Evolutionary conservation across 148 eudicot species (phyloP).

Genomic region (Rhododendron ovatum): DNA sequence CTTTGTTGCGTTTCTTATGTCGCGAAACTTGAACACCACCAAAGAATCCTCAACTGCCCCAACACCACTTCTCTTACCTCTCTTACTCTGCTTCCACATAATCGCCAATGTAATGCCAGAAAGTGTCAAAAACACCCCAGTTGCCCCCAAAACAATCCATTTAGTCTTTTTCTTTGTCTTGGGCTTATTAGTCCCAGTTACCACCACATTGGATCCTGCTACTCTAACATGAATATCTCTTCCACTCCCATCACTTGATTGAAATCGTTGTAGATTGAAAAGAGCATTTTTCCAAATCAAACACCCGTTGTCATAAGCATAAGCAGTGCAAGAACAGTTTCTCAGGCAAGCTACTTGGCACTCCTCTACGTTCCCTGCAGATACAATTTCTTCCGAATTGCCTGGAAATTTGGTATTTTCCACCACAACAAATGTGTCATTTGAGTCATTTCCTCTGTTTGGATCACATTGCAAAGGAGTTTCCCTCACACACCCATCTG

Average conservation of each 20-base stretch:
- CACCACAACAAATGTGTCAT: neutral
- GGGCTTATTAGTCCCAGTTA: neutral
- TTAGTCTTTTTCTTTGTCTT: neutral
- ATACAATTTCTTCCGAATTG: neutral
- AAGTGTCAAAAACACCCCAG: neutral
- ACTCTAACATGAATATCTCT: neutral
- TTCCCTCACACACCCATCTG: neutral
- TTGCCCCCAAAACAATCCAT: neutral
- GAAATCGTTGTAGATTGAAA: neutral
- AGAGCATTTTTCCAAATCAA: neutral
- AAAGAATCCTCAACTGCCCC: neutral
- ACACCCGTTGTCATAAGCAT: neutral
- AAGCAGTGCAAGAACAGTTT: neutral
- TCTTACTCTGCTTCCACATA: neutral
- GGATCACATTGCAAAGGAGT: neutral
- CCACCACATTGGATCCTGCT: neutral
- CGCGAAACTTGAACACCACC: neutral
- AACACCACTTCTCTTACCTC: neutral
- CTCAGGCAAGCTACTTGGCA: slow-evolving; percentile 1
- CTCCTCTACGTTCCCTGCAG: neutral
- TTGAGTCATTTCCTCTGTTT: neutral
- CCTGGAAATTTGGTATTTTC: neutral
- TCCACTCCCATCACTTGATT: neutral
- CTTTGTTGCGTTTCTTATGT: neutral
- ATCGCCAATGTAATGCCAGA: neutral